Percentiles rank a stretch among this genome's conserved stretches.
phyloP scores from a whole-genome alignment of 139 green algal species.

The Chlorella sp. region DNA sequence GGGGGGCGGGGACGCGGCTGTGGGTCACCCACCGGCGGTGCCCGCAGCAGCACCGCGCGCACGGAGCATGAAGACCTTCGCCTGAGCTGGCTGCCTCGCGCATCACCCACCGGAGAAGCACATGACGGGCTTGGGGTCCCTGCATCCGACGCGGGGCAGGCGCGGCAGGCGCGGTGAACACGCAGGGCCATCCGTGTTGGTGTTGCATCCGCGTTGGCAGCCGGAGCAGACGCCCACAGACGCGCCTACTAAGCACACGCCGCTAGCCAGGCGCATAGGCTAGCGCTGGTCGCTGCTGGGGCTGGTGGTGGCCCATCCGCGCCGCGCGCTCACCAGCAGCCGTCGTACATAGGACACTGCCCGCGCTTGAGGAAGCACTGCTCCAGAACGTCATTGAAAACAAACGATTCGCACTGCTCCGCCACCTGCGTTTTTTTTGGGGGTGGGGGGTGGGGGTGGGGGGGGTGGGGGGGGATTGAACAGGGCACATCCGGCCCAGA shows the following conservation, averaged over 20 bases:
- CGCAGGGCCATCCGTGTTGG: neutral
- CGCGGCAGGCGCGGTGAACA: neutral
- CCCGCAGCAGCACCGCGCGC: too few relatives aligned
- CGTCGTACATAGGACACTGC: constrained; percentile 33
- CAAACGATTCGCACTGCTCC: constrained; percentile 35
- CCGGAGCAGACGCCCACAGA: neutral
- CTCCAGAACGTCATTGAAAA: constrained; percentile 43
- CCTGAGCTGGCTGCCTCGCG: too few relatives aligned
- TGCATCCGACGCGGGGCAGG: neutral
- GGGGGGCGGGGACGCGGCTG: constrained; percentile 18
- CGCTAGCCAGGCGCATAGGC: neutral
- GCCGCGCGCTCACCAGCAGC: constrained; percentile 14
- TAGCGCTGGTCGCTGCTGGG: neutral
- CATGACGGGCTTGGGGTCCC: constrained; percentile 6
- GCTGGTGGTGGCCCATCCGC: neutral
- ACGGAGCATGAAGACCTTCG: too few relatives aligned
- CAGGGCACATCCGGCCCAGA: neutral
- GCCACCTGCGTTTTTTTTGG: too few relatives aligned
- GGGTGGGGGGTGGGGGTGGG: neutral
- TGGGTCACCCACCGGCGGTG: too few relatives aligned
- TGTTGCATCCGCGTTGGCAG: too few relatives aligned
- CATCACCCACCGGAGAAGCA: too few relatives aligned
- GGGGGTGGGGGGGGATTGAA: neutral
- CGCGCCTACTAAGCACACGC: neutral
- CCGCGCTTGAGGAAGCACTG: constrained; percentile 48